Conservation (phyloP, 176 grass and related monocot genomes). For the Aegilops tauschii region DNA sequence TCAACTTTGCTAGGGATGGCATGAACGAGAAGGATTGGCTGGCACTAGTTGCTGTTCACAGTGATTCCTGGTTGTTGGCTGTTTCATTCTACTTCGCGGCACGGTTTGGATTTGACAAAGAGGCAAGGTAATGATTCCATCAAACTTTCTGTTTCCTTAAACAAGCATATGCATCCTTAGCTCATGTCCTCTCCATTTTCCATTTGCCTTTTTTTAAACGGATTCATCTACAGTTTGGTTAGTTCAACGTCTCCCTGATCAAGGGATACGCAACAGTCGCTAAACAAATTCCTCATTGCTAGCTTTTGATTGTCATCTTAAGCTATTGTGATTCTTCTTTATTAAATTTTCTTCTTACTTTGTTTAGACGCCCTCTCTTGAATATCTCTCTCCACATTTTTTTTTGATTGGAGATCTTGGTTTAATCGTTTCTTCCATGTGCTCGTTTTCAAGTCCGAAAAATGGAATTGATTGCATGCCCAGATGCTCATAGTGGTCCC, state of each 20-base stretch:
- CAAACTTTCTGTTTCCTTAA: slow-evolving; percentile 9
- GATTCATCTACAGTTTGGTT: slow-evolving; percentile 14
- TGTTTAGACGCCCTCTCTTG: neutral
- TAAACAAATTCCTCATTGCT: neutral
- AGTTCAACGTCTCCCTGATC: neutral
- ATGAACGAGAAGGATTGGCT: slow-evolving; percentile 98
- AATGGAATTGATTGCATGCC: neutral
- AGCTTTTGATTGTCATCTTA: neutral
- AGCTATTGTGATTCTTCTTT: neutral
- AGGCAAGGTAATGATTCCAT: slow-evolving; percentile 68
- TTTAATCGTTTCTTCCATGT: neutral
- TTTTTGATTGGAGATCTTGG: neutral
- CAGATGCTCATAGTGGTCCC: neutral
- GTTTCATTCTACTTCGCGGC: slow-evolving; percentile 95
- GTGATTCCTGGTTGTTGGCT: slow-evolving; percentile 89
- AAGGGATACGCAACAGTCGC: neutral
- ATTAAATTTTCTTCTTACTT: neutral
- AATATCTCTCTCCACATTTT: neutral
- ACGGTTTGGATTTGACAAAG: slow-evolving; percentile 96
- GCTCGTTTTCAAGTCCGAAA: neutral
- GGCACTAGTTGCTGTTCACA: slow-evolving; percentile 85
- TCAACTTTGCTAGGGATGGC: slow-evolving; percentile 95
- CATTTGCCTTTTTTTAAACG: neutral
- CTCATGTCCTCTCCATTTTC: slow-evolving; percentile 28
- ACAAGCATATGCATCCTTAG: neutral